Evolutionary conservation across 2,329 filamentous ascomycete genomes (phyloP).

Genomic region (Claviceps sp.): DNA sequence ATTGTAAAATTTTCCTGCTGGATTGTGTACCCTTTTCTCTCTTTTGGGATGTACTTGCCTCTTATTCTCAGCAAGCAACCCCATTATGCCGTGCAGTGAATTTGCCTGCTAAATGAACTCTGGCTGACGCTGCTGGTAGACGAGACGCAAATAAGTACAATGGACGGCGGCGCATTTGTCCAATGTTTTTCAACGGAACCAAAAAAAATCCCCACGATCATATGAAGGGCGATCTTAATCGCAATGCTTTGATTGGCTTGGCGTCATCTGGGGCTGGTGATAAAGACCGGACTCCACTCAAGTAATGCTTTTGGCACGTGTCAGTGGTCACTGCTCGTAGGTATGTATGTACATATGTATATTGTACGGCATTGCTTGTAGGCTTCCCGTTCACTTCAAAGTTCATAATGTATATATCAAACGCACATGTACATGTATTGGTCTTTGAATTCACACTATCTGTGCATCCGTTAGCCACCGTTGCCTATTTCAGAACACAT

Average conservation of each 20-base stretch:
- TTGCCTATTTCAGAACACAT: neutral
- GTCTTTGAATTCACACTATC: neutral
- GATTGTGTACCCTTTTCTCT: neutral
- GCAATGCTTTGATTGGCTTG: neutral
- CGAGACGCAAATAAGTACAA: neutral
- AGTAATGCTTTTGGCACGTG: no score
- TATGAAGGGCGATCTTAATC: neutral
- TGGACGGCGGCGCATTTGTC: neutral
- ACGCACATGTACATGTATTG: no score
- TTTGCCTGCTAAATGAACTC: neutral
- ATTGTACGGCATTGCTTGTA: no score
- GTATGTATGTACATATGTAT: no score
- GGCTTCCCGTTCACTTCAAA: no score
- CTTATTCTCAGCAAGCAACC: conserved; percentile 23
- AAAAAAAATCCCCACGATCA: neutral
- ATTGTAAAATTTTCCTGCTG: neutral
- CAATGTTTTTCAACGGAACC: neutral
- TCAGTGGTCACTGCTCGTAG: no score
- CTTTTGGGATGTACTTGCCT: conserved; percentile 12
- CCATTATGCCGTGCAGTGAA: conserved; percentile 16
- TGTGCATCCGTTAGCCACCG: neutral
- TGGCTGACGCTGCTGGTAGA: no score
- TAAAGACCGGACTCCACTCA: neutral
- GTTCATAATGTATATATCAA: no score
- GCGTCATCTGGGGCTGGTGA: no score